These are phyloP conservation scores for Leishmania gerbilli DNA, from an alignment of 208 protist species.

Conservation along the genomic window DNA sequence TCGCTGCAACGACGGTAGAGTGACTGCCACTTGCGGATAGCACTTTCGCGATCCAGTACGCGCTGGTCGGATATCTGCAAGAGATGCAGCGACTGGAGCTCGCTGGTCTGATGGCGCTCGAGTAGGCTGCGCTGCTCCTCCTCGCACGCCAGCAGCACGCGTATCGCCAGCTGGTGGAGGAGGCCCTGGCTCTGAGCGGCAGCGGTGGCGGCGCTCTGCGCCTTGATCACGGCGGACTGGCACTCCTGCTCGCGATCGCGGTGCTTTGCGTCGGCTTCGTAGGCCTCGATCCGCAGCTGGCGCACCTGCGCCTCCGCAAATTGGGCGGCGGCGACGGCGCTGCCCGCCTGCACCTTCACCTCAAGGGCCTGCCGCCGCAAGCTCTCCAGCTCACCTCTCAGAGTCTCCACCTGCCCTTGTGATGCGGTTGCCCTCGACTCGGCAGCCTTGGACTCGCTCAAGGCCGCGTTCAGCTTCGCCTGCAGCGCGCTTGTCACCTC, in stretches of 20 bases:
- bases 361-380: slow-evolving; percentile 30
- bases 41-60: slow-evolving; percentile 28
- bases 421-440: slow-evolving; percentile 12
- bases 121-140: slow-evolving; percentile 46
- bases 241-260: slow-evolving; percentile 33
- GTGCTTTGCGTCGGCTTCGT: slow-evolving; percentile 23
- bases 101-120: slow-evolving; percentile 40
- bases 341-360: slow-evolving; percentile 35
- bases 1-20: slow-evolving; percentile 37
- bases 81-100: slow-evolving; percentile 28
- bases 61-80: slow-evolving; percentile 39
- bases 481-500: slow-evolving; percentile 33
- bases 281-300: slow-evolving; percentile 27
- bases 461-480: slow-evolving; percentile 28
- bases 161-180: slow-evolving; percentile 6
- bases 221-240: slow-evolving; percentile 30
- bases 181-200: neutral
- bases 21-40: slow-evolving; percentile 39
- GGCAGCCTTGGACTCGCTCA: slow-evolving; percentile 15
- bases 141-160: slow-evolving; percentile 35
- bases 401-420: slow-evolving; percentile 19
- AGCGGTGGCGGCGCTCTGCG: slow-evolving; percentile 19
- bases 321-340: slow-evolving; percentile 25
- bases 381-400: slow-evolving; percentile 28
- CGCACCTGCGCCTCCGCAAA: slow-evolving; percentile 34